phyloP scores from a whole-genome alignment of 371 early-diverging fungal genomes.

The Mortierella sp. region DNA sequence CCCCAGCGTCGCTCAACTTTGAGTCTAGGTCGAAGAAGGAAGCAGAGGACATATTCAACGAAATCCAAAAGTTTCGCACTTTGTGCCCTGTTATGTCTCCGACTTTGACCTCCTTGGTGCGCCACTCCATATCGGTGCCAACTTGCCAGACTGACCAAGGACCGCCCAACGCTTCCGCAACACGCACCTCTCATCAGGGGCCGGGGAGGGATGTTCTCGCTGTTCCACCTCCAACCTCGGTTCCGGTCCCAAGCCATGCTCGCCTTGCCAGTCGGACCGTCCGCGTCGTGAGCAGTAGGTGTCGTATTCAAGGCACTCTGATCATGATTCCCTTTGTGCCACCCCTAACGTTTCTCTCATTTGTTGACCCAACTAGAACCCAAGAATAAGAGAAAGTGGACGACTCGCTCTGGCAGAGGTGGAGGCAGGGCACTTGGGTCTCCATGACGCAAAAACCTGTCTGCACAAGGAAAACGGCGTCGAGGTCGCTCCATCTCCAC shows the following conservation, averaged over 20 bases:
- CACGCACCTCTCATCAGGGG: too few species aligned
- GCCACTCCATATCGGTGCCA: too few species aligned
- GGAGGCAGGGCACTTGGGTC: slow-evolving; percentile 85
- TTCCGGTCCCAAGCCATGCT: neutral
- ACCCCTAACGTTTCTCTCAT: neutral
- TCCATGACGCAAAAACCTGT: slow-evolving; percentile 84
- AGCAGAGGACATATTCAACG: slow-evolving; percentile 72
- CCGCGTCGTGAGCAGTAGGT: slow-evolving; percentile 22
- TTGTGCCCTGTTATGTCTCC: slow-evolving; percentile 24
- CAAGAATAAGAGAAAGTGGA: slow-evolving; percentile 86
- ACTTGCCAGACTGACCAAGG: too few species aligned
- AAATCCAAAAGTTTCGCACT: slow-evolving; percentile 63
- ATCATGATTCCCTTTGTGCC: neutral
- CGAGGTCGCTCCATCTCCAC: slow-evolving; percentile 91
- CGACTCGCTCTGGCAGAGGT: slow-evolving; percentile 91
- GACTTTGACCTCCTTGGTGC: too few species aligned
- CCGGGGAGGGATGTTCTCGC: too few species aligned
- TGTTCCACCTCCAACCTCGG: slow-evolving; percentile 40
- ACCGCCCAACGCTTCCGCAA: too few species aligned
- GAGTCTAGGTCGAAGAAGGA: slow-evolving; percentile 74
- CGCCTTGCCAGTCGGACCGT: neutral
- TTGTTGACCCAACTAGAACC: slow-evolving; percentile 55
- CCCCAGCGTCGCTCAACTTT: slow-evolving; percentile 69
- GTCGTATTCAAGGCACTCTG: neutral
- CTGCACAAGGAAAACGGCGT: slow-evolving; percentile 94